Evolutionary conservation across 345 rosid genomes (phyloP).

Genomic region (Linum trigynum): DNA sequence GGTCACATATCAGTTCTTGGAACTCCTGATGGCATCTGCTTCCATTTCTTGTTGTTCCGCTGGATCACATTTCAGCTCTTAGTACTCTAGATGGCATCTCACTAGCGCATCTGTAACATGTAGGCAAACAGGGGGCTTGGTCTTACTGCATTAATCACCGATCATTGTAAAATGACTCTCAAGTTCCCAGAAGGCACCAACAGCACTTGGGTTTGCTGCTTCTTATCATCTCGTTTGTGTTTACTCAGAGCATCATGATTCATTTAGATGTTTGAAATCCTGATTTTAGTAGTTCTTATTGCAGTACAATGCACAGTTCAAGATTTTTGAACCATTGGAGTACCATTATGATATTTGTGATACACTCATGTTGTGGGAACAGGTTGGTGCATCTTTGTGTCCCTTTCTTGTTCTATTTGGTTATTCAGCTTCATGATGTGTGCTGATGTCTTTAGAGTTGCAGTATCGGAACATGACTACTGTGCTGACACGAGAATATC

Average conservation of each 20-base stretch:
- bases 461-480: conserved; percentile 99
- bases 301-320: conserved; percentile 87
- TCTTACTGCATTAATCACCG: conserved; percentile 55
- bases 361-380: conserved; percentile 89
- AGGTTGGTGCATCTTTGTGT: conserved; percentile 38
- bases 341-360: conserved; percentile 81
- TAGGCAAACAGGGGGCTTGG: conserved; percentile 91
- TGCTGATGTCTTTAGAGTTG: conserved; percentile 25
- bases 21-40: neutral
- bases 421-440: conserved; percentile 7
- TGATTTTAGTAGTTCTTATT: conserved; percentile 14
- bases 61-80: neutral
- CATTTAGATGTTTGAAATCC: neutral
- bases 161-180: conserved; percentile 72
- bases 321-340: conserved; percentile 79
- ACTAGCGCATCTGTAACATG: conserved; percentile 3
- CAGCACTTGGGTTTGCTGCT: conserved; percentile 75
- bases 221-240: conserved; percentile 6
- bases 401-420: neutral
- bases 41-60: neutral
- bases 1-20: neutral
- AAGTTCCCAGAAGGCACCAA: conserved; percentile 91
- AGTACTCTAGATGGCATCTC: neutral
- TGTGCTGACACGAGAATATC: conserved; percentile 84
- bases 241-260: neutral